phyloP scores from a whole-genome alignment of 2,329 filamentous ascomycete species.

The Epichloe bromicola region DNA sequence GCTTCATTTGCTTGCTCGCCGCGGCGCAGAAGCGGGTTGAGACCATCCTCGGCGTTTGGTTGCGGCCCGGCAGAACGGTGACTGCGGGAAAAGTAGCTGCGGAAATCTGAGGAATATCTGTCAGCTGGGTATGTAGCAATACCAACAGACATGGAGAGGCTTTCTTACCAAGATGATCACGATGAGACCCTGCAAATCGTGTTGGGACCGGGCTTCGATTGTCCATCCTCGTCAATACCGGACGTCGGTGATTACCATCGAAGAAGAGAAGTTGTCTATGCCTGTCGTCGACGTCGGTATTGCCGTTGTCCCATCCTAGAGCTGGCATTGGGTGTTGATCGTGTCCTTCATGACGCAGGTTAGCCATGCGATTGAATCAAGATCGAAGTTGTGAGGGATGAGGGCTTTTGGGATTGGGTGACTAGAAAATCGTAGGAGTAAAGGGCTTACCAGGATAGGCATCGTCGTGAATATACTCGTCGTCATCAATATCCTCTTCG shows the following conservation, averaged over 20 bases:
- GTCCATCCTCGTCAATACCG: slow-evolving; percentile 20
- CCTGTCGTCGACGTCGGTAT: slow-evolving; percentile 35
- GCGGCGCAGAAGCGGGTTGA: slow-evolving; percentile 75
- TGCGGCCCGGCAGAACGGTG: slow-evolving; percentile 41
- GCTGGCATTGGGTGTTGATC: slow-evolving; percentile 28
- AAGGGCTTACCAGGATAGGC: slow-evolving; percentile 40
- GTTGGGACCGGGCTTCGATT: slow-evolving; percentile 48
- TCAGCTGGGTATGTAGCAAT: not conserved
- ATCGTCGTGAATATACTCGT: slow-evolving; percentile 49
- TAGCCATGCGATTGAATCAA: not conserved
- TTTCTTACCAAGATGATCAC: slow-evolving; percentile 37
- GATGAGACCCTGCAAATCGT: slow-evolving; percentile 37
- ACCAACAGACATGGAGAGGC: not conserved
- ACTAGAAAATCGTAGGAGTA: not conserved
- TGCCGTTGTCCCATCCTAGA: slow-evolving; percentile 45
- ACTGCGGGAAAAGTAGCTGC: slow-evolving; percentile 35
- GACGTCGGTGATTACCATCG: slow-evolving; percentile 33
- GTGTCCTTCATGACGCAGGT: slow-evolving; percentile 1
- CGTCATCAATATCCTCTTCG: slow-evolving; percentile 58
- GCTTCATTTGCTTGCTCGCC: slow-evolving; percentile 29
- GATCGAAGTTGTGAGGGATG: not conserved
- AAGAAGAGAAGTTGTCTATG: slow-evolving; percentile 36
- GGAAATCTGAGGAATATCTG: slow-evolving; percentile 25
- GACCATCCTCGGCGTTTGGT: slow-evolving; percentile 60
- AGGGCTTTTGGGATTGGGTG: not conserved